Evolutionary conservation across 2,329 filamentous ascomycete species (phyloP).

Genomic region (Pseudocercospora fuligena): DNA sequence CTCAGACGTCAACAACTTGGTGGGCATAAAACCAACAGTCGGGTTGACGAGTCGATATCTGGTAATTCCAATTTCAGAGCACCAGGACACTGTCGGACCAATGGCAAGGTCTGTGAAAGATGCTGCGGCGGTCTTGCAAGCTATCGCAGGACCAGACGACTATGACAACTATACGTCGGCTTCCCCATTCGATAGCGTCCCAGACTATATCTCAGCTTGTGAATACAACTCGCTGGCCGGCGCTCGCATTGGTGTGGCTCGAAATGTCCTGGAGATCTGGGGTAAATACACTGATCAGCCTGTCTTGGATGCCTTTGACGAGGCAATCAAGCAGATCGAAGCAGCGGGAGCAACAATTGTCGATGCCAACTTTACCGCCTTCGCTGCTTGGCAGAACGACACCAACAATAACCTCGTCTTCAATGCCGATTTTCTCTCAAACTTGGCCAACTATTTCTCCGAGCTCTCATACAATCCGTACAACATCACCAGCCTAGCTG

Average conservation of each 20-base stretch:
- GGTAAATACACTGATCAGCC: conserved; percentile 41
- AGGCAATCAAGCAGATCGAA: conserved; percentile 18
- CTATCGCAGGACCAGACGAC: conserved; percentile 59
- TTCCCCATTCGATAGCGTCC: conserved; percentile 52
- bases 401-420: conserved; percentile 54
- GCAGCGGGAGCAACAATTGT: conserved; percentile 18
- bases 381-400: conserved; percentile 48
- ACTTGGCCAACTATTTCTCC: conserved; percentile 62
- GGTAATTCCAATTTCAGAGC: conserved; percentile 67
- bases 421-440: conserved; percentile 63
- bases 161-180: conserved; percentile 12
- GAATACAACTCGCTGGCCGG: conserved; percentile 54
- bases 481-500: conserved; percentile 56
- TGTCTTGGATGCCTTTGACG: conserved; percentile 33
- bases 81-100: conserved; percentile 61
- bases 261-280: conserved; percentile 9
- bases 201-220: conserved; percentile 65
- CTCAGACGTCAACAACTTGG: conserved; percentile 61
- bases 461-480: conserved; percentile 63
- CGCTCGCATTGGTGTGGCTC: conserved; percentile 47
- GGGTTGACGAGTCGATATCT: conserved; percentile 64
- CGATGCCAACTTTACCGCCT: conserved; percentile 24
- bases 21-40: conserved; percentile 70
- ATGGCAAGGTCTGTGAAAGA: conserved; percentile 64
- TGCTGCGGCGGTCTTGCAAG: conserved; percentile 61